These are phyloP conservation scores for Lipomyces mesembrius DNA, from an alignment of 805 yeast genomes.

Conservation along the genomic window DNA sequence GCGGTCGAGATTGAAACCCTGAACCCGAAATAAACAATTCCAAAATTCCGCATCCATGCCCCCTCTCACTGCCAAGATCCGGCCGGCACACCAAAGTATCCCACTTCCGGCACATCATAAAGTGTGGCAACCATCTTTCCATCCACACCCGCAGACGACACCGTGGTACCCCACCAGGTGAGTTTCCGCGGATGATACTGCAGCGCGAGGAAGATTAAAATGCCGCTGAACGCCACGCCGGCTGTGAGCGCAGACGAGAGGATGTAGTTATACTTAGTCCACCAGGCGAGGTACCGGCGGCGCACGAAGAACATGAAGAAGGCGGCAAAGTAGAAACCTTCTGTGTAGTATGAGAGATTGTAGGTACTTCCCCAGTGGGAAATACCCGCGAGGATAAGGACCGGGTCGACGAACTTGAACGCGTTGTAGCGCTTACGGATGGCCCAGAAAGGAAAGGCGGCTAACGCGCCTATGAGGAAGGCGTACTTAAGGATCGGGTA, in stretches of 20 bases:
- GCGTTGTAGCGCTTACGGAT: slow-evolving; percentile 47
- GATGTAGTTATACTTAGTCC: slow-evolving; percentile 51
- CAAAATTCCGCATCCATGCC: too few relatives aligned
- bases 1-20: too few relatives aligned
- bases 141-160: slow-evolving; percentile 22
- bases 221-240: slow-evolving; percentile 66
- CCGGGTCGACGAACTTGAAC: slow-evolving; percentile 60
- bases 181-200: slow-evolving; percentile 49
- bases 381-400: slow-evolving; percentile 56
- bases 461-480: slow-evolving; percentile 60
- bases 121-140: slow-evolving; percentile 13
- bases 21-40: too few relatives aligned
- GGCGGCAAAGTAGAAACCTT: slow-evolving; percentile 15
- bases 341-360: slow-evolving; percentile 23
- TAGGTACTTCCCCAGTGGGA: slow-evolving; percentile 15
- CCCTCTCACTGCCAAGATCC: slow-evolving; percentile 7
- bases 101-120: slow-evolving; percentile 9
- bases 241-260: slow-evolving; percentile 67
- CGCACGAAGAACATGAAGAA: slow-evolving; percentile 20
- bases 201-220: slow-evolving; percentile 59
- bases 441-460: slow-evolving; percentile 51
- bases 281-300: slow-evolving; percentile 27
- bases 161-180: slow-evolving; percentile 68
- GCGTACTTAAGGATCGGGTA: slow-evolving; percentile 62
- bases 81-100: slow-evolving; percentile 15